A percentile compares a stretch with the other conserved stretches of the same genome.
These are phyloP conservation scores for Diplodia sapinea DNA, from an alignment of 2,329 filamentous ascomycete genomes.

Conservation along the genomic window DNA sequence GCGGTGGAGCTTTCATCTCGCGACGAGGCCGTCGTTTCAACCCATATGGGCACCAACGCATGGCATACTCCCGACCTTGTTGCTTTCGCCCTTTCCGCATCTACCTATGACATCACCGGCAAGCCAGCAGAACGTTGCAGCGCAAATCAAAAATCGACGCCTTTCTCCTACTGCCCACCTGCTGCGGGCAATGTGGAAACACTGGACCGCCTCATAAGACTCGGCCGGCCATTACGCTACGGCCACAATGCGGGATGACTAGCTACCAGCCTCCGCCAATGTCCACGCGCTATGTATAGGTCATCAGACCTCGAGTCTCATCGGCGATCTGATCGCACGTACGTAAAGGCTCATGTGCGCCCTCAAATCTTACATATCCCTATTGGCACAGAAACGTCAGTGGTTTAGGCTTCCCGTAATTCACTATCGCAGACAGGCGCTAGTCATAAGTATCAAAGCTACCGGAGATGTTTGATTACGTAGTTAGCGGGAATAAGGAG, in stretches of 20 bases:
- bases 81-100: background rate
- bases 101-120: background rate
- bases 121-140: background rate
- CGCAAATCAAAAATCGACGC: too few relatives aligned
- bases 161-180: too few relatives aligned
- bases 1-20: background rate
- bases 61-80: background rate
- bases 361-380: background rate
- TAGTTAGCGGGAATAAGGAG: too few relatives aligned
- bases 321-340: background rate
- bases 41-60: background rate
- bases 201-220: too few relatives aligned
- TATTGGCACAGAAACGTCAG: background rate
- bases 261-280: too few relatives aligned
- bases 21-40: constrained; percentile 4
- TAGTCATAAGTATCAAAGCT: too few relatives aligned
- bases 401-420: too few relatives aligned
- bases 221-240: too few relatives aligned
- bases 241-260: too few relatives aligned
- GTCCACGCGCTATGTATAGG: background rate
- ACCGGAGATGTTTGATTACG: too few relatives aligned
- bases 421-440: too few relatives aligned
- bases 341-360: background rate
- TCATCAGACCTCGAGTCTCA: background rate
- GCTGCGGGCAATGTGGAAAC: too few relatives aligned